These are phyloP conservation scores for Leptomonas seymouri DNA, from an alignment of 208 protist genomes.

Conservation along the genomic window DNA sequence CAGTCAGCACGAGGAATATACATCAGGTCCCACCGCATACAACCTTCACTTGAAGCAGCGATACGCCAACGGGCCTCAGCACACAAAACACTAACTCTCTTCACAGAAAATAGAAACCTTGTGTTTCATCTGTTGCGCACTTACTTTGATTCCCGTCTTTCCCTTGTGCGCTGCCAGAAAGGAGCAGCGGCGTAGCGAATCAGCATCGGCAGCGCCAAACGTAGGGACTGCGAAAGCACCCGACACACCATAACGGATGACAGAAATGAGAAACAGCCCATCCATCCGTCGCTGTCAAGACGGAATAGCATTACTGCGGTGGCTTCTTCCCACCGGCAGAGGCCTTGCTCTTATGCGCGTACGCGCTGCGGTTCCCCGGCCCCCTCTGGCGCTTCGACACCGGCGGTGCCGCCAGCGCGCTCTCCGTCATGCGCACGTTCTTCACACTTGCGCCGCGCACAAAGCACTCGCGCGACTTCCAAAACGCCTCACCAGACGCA, in stretches of 20 bases:
- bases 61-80: too few relatives aligned
- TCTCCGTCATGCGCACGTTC: conserved; percentile 81
- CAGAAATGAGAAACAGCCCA: too few relatives aligned
- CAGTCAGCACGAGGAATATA: too few relatives aligned
- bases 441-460: conserved; percentile 76
- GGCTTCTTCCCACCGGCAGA: conserved; percentile 21
- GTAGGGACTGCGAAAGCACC: not conserved
- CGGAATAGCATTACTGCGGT: not conserved
- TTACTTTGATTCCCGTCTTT: not conserved
- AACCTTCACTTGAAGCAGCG: too few relatives aligned
- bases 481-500: conserved; percentile 69
- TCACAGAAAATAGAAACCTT: too few relatives aligned
- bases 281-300: not conserved
- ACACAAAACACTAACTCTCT: too few relatives aligned
- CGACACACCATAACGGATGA: too few relatives aligned
- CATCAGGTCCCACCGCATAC: too few relatives aligned
- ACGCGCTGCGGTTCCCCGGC: not conserved
- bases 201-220: not conserved
- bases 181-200: not conserved
- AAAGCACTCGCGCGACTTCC: conserved; percentile 65
- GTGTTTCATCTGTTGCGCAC: too few relatives aligned
- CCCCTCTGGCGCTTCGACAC: conserved; percentile 14
- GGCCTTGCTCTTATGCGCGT: conserved; percentile 12
- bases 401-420: conserved; percentile 36
- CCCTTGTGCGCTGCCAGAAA: not conserved